Evolutionary conservation across 352 stramenopile genomes (phyloP), one percentile per base, ranked within the genome.

Genomic region (Chrysophaeum taylorii): DNA sequence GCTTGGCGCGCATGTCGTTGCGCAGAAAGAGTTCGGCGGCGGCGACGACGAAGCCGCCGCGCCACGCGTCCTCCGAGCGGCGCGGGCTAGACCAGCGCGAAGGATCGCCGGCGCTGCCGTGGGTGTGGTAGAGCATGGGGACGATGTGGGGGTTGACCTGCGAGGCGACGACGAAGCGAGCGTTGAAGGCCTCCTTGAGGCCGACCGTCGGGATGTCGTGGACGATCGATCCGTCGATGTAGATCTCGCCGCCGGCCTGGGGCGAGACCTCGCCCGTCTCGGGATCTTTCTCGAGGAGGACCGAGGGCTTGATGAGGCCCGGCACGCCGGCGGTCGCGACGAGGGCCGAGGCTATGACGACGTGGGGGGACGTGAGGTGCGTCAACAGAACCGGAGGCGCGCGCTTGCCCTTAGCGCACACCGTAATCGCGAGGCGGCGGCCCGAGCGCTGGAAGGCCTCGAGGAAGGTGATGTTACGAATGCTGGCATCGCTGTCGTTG

Each of bases 81-180:
- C 69, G 82, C 83, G 70, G 31, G 5, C 53, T 42, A 18, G 43
- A 38, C 84, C 84, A 89, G 48, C 84, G 75, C 76, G 73, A 82
- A 31, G 83, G 84, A n/a, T 76, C 62, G 18, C 85, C 85, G 18
- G 87, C 84, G 45, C 78, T 78, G 68, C 84, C 85, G 70, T 87
- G 86, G 27, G 73, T 70, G 35, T 85, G 78, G 70, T 85, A 89
- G 64, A 91, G 84, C 73, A 91, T 87, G 9, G 84, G 84, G 7
- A 84, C 79, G 50, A 89, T 82, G 68, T 91, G 85, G n/a, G 85
- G 85, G 70, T 91, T 89, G 23, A 76, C 79, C 71, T 91, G 85
- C 7, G 78, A 79, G 37, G 83, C 81, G 37, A 91, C 43, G 67
- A 89, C 86, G 61, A 91, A 91, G 25, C 83, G 79, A 74, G 82